Conservation (phyloP, 1,139 yeast genomes). For the Candida glucosophila region DNA sequence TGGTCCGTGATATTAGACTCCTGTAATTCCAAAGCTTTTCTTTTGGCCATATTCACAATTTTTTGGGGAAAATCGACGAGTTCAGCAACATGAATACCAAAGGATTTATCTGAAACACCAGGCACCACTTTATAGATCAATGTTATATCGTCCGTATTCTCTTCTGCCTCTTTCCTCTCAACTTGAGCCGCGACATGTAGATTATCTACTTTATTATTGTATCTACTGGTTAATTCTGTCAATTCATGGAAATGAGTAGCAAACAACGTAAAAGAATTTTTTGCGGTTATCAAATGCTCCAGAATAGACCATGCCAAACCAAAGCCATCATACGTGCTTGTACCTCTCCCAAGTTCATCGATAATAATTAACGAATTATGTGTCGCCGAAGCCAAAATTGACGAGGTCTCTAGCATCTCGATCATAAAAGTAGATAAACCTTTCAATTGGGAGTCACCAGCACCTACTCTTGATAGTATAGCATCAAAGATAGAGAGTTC, state of each 20-base stretch:
- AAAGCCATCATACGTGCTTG: constrained; percentile 95
- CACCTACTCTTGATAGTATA: constrained; percentile 93
- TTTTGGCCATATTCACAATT: constrained; percentile 87
- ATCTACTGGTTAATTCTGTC: constrained; percentile 62
- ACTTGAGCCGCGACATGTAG: constrained; percentile 93
- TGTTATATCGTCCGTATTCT: constrained; percentile 63
- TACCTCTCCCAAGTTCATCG: constrained; percentile 94
- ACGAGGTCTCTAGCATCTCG: constrained; percentile 93
- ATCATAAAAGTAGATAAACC: constrained; percentile 98
- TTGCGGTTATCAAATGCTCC: constrained; percentile 65
- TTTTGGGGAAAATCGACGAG: constrained; percentile 85
- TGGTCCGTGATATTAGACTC: constrained; percentile 27
- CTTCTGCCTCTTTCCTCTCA: constrained; percentile 30
- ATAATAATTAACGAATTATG: constrained; percentile 78
- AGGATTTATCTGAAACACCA: constrained; percentile 88
- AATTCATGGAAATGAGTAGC: constrained; percentile 98
- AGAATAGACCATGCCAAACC: constrained; percentile 97
- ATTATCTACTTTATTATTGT: constrained; percentile 55
- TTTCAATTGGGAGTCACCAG: constrained; percentile 93
- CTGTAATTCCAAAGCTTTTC: constrained; percentile 85
- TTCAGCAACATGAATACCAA: constrained; percentile 97
- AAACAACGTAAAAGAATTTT: constrained; percentile 75
- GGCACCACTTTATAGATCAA: constrained; percentile 84
- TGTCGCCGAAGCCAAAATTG: constrained; percentile 82
- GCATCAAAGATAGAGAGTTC: constrained; percentile 83